Evolutionary conservation across 345 rosid species (phyloP).

Genomic region (Brassica napus): Da-Ae NC_063449.1:39464001-39464500

Average conservation of each 20-base stretch:
- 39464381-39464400: neutral
- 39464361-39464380: neutral
- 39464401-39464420: neutral
- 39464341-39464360: neutral
- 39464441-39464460: neutral
- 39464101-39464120: constrained; percentile 41
- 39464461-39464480: neutral
- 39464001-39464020: constrained; percentile 47
- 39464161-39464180: constrained; percentile 47
- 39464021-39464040: neutral
- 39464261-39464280: neutral
- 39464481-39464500: neutral
- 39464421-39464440: neutral
- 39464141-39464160: constrained; percentile 48
- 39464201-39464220: neutral
- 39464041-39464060: too few relatives aligned
- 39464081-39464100: constrained; percentile 44
- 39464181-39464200: neutral
- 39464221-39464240: neutral
- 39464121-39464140: constrained; percentile 59
- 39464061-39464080: neutral
- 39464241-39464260: neutral
- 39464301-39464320: neutral
- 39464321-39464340: neutral
- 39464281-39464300: neutral